Conservation (phyloP, 73 alveolate genomes). For the Blepharisma stoltei region DNA sequence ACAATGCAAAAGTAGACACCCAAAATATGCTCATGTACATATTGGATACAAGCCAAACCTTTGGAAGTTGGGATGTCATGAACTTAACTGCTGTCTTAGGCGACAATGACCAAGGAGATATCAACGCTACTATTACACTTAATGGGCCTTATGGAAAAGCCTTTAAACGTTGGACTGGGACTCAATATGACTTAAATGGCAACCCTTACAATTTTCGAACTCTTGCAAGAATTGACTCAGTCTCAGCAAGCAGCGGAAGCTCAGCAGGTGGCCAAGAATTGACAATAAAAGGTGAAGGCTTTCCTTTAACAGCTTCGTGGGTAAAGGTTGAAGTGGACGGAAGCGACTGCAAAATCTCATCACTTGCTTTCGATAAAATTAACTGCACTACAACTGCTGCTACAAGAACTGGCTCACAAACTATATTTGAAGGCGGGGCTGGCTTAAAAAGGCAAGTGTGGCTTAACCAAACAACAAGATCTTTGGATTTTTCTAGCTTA, state of each 20-base stretch:
- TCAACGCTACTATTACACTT: background rate
- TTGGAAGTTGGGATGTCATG: background rate
- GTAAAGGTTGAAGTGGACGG: background rate
- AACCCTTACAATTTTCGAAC: conserved; percentile 2
- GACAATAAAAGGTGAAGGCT: conserved; percentile 10
- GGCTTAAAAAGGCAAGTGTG: background rate
- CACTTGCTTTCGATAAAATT: background rate
- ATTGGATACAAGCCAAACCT: background rate
- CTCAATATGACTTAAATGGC: background rate
- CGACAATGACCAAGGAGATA: conserved; percentile 10
- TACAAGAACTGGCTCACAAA: background rate
- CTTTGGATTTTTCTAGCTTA: background rate
- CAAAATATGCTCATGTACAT: background rate
- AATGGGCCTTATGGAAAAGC: background rate
- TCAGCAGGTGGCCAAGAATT: conserved; percentile 16
- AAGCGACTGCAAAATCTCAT: background rate
- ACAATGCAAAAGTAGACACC: background rate
- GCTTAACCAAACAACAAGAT: background rate
- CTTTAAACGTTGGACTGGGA: background rate
- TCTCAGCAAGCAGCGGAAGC: conserved; percentile 16
- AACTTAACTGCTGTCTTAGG: background rate
- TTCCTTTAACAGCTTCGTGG: background rate
- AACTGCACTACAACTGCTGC: background rate
- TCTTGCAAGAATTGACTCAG: conserved; percentile 1
- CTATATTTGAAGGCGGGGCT: background rate